Evolutionary conservation across 352 stramenopile species (phyloP), one percentile per base, ranked within the genome.

Genomic region (Phytopythium sindhum): DNA sequence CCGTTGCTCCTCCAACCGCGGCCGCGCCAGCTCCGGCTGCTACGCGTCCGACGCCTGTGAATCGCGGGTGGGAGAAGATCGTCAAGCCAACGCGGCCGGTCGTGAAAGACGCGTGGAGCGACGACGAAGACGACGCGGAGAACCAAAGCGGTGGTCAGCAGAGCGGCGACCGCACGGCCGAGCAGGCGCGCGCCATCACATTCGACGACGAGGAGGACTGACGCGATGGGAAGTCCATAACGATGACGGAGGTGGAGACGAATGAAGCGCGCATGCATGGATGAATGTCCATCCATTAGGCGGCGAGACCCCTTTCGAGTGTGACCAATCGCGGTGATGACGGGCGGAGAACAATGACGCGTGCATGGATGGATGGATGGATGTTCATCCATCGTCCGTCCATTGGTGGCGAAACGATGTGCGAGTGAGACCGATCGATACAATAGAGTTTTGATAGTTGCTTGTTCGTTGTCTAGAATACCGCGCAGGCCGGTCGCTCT

Each of bases 61-160:
- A 72, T 47, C 77, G 85, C 35, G 85, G 85, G 8, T 94, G 85
- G 85, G 85, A 94, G 55, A 85, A 78, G 57, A 90, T 92, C 23
- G 68, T 80, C 35, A 75, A 73, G 60, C 73, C 69, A 14, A 72
- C 72, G 28, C 59, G 66, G 11, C 75, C 77, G 7, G 68, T 80
- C 59, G 60, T 91, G 39, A 69, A 65, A 3, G 86, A 94, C 64
- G 84, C 86, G 1, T 94, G 86, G 86, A 94, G 86, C 67, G 83
- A 94, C 39, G 85, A 92, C 21, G 84, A 91, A 45, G 70, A 78
- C 6, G 71, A 70, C 23, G 45, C 24, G 35, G 55, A 29, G 53
- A 70, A 71, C n/a, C 42, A 48, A 14, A 58, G 71, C 10, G 68
- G 26, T 4, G 68, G 26, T 4, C 54, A 60, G 54, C 31, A 41